Conservation (phyloP, 306 rosid species). For the Phaseolus lunatus region DNA sequence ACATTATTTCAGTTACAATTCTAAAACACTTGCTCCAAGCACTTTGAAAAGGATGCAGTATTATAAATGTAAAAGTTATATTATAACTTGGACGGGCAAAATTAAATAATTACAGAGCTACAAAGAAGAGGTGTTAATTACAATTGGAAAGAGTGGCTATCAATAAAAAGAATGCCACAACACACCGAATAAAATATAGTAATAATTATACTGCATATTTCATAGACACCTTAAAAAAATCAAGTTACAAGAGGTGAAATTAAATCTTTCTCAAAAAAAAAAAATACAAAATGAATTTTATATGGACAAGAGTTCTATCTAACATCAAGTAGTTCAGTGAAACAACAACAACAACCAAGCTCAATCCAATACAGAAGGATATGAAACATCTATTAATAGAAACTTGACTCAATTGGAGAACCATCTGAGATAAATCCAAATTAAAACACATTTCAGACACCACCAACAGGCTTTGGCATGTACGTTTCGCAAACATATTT, state of each 20-base stretch:
- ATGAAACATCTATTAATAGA: not conserved
- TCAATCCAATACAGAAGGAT: not conserved
- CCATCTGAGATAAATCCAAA: not conserved
- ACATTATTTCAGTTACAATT: not conserved
- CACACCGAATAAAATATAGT: not conserved
- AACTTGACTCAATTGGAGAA: not conserved
- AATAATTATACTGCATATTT: not conserved
- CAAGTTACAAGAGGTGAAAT: no score
- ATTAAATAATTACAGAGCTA: no score
- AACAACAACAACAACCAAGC: conserved; percentile 2
- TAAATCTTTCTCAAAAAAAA: not conserved
- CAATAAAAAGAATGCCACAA: not conserved
- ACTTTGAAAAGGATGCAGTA: not conserved
- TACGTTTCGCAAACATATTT: not conserved
- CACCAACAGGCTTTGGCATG: not conserved
- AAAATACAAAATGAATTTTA: not conserved
- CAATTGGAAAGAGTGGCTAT: not conserved
- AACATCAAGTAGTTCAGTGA: not conserved
- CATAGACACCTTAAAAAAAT: no score
- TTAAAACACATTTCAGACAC: conserved; percentile 3
- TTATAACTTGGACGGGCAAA: not conserved
- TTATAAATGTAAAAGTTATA: not conserved
- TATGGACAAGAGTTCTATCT: not conserved
- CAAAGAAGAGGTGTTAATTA: not conserved
- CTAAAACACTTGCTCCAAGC: not conserved